Conservation (phyloP, 2,329 filamentous ascomycete species). For the Didymella pinodella region DNA sequence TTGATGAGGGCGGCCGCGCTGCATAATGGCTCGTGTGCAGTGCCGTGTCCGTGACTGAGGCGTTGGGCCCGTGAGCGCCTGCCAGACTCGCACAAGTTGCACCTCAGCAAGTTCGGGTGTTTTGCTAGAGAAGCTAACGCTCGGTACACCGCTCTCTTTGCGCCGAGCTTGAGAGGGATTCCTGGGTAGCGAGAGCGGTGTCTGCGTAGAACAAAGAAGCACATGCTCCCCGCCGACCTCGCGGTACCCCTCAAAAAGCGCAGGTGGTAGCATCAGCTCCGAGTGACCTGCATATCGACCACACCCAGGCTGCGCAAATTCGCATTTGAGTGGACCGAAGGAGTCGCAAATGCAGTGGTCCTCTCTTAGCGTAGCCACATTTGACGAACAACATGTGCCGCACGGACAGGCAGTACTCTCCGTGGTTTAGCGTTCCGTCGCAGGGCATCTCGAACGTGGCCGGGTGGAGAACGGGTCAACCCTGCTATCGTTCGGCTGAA, state of each 20-base stretch:
- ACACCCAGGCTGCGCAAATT: constrained; percentile 22
- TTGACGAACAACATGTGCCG: constrained; percentile 7
- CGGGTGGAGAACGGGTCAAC: constrained; percentile 17
- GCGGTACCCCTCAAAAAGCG: constrained; percentile 18
- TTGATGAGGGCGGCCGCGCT: constrained; percentile 6
- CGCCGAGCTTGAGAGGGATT: background rate
- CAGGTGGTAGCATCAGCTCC: constrained; percentile 4
- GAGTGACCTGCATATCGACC: constrained; percentile 23
- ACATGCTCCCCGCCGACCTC: constrained; percentile 12
- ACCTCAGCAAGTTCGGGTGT: constrained; percentile 8
- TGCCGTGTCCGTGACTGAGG: constrained; percentile 2
- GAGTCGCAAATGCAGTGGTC: constrained; percentile 16
- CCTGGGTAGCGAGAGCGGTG: constrained; percentile 10
- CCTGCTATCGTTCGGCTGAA: constrained; percentile 20
- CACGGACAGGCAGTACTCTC: constrained; percentile 5
- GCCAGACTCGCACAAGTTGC: constrained; percentile 14
- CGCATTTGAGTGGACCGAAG: constrained; percentile 19
- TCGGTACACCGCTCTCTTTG: constrained; percentile 17
- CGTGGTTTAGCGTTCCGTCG: constrained; percentile 13
- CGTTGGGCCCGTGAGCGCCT: constrained; percentile 10
- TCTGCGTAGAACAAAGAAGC: constrained; percentile 15
- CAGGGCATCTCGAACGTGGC: constrained; percentile 17
- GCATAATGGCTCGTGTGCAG: constrained; percentile 16
- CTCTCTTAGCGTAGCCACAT: constrained; percentile 14
- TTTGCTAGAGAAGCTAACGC: constrained; percentile 16